Evolutionary conservation across 768 basidiomycete genomes (phyloP).

Genomic region (Filobasidium floriforme): DNA sequence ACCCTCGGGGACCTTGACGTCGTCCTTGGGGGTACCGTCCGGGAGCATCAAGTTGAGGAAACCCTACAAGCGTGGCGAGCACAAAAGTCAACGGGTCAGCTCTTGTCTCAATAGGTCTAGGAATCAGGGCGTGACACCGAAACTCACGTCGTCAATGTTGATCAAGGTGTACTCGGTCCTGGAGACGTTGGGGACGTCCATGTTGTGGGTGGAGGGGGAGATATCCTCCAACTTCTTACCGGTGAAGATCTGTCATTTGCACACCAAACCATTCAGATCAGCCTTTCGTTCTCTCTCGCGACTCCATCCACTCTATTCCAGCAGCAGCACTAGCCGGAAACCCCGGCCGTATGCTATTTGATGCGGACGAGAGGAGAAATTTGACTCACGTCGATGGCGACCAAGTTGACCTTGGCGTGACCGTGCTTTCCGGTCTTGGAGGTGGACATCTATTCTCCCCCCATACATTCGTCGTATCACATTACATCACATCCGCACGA

Average conservation of each 20-base stretch:
- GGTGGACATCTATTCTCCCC: constrained; percentile 76
- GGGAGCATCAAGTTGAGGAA: constrained; percentile 86
- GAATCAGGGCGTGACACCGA: background rate
- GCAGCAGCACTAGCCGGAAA: too few relatives aligned
- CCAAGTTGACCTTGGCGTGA: constrained; percentile 97
- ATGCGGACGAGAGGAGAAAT: too few relatives aligned
- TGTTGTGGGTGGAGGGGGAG: constrained; percentile 74
- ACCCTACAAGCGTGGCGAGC: constrained; percentile 45
- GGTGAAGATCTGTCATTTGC: constrained; percentile 76
- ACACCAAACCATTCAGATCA: too few relatives aligned
- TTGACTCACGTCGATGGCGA: constrained; percentile 91
- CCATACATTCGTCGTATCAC: too few relatives aligned
- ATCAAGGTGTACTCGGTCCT: constrained; percentile 88
- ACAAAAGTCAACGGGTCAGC: constrained; percentile 13
- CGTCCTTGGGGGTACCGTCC: constrained; percentile 79
- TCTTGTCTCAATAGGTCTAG: background rate
- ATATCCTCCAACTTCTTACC: constrained; percentile 81
- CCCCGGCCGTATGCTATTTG: too few relatives aligned
- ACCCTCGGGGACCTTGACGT: constrained; percentile 84
- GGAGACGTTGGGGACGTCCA: constrained; percentile 92
- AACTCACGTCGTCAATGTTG: constrained; percentile 69
- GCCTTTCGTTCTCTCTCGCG: too few relatives aligned
- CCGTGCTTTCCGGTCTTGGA: constrained; percentile 99
- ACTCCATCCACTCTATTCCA: too few relatives aligned
- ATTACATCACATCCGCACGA: too few relatives aligned